phyloP scores from a whole-genome alignment of 441 rosid genomes.

The Dalechampia spathulata region DNA sequence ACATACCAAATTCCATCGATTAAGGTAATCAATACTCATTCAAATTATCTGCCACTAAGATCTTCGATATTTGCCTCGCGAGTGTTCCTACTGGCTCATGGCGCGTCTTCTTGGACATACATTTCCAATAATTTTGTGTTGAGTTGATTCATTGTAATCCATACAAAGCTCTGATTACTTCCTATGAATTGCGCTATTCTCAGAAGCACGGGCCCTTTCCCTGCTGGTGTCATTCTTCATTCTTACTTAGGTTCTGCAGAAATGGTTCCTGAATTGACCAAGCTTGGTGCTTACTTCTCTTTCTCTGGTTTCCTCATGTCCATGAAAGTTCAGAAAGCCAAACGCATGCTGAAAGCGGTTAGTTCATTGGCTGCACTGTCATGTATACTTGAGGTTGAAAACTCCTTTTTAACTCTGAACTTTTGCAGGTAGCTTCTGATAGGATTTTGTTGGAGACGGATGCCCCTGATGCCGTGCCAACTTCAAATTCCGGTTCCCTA shows the following conservation, averaged over 20 bases:
- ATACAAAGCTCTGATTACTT: constrained; percentile 11
- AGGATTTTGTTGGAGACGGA: constrained; percentile 89
- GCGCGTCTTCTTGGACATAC: background rate
- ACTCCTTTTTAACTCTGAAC: constrained; percentile 9
- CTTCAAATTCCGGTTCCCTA: constrained; percentile 32
- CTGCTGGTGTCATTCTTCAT: constrained; percentile 79
- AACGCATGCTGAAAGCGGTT: constrained; percentile 58
- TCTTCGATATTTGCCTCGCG: background rate
- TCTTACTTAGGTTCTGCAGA: constrained; percentile 83
- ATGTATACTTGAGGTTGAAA: background rate
- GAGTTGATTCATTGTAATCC: background rate
- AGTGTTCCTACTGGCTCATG: background rate
- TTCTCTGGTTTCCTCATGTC: constrained; percentile 79
- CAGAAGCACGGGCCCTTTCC: constrained; percentile 77
- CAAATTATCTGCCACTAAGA: background rate
- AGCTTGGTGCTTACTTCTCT: constrained; percentile 87
- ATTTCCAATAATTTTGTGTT: background rate
- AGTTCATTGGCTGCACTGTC: constrained; percentile 18
- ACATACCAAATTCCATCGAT: background rate
- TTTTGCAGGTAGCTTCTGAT: constrained; percentile 57
- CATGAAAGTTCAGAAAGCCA: constrained; percentile 63
- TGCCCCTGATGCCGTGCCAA: constrained; percentile 89
- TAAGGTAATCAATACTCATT: background rate
- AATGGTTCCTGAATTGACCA: constrained; percentile 77
- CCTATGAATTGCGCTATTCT: constrained; percentile 10